These are phyloP conservation scores for Salmacisia buchloeana DNA, from an alignment of 1,284 basidiomycete genomes.

Conservation along the genomic window DNA sequence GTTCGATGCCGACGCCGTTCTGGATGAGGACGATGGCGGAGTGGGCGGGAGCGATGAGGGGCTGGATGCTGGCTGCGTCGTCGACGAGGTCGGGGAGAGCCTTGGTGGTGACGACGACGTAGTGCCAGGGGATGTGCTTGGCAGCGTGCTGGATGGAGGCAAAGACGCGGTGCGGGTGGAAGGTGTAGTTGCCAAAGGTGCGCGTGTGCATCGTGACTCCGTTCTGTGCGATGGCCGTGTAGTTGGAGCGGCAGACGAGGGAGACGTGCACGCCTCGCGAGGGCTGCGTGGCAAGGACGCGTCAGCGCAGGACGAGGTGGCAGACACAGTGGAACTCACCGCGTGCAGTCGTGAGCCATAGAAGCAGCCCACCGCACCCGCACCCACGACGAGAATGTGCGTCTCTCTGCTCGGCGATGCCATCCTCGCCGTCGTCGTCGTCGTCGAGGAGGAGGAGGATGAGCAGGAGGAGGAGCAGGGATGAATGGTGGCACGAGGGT, in stretches of 20 bases:
- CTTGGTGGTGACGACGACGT: slow-evolving; percentile 54
- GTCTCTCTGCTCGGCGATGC: slow-evolving; percentile 9
- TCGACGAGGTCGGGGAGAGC: slow-evolving; percentile 52
- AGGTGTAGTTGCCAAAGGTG: slow-evolving; percentile 52
- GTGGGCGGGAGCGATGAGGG: slow-evolving; percentile 31
- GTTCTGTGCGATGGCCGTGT: slow-evolving; percentile 44
- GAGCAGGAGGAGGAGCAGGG: too few species aligned
- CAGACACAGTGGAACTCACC: slow-evolving; percentile 2
- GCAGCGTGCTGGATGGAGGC: slow-evolving; percentile 35
- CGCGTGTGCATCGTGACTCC: slow-evolving; percentile 52
- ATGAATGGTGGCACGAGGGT: too few species aligned
- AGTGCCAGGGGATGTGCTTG: slow-evolving; percentile 50
- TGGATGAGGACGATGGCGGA: slow-evolving; percentile 53
- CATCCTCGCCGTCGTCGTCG: too few species aligned
- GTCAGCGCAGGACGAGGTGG: neutral
- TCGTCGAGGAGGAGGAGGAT: too few species aligned
- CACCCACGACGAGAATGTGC: slow-evolving; percentile 50
- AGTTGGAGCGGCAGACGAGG: slow-evolving; percentile 54
- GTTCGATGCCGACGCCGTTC: slow-evolving; percentile 54
- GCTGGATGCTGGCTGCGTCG: slow-evolving; percentile 48
- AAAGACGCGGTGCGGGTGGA: slow-evolving; percentile 50
- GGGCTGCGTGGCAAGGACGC: neutral
- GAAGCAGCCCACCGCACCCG: slow-evolving; percentile 54
- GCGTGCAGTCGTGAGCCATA: slow-evolving; percentile 52
- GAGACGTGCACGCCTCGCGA: slow-evolving; percentile 44